A percentile compares a stretch with the other conserved stretches of the same genome.
These are phyloP conservation scores for Passiflora organensis DNA, from an alignment of 345 rosid genomes.

Conservation along the genomic window DNA sequence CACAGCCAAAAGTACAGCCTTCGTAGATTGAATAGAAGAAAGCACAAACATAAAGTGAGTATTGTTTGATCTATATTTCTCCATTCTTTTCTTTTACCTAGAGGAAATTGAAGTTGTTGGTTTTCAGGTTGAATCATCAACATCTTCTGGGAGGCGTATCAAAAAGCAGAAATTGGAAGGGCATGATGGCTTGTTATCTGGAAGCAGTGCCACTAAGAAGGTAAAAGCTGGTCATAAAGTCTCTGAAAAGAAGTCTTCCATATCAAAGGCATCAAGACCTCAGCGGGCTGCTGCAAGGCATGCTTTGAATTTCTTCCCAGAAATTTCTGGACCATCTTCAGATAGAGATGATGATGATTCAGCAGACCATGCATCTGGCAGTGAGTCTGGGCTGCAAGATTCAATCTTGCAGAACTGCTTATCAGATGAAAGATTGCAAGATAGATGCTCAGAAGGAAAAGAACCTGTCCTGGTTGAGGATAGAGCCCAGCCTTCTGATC, in stretches of 20 bases:
- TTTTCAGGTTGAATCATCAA: conserved; percentile 10
- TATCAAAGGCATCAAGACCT: conserved; percentile 17
- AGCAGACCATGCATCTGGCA: conserved; percentile 12
- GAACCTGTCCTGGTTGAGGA: neutral
- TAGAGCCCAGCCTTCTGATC: neutral
- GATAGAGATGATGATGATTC: conserved; percentile 21
- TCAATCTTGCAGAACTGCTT: conserved; percentile 1
- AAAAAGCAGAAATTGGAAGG: conserved; percentile 20
- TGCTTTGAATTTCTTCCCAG: conserved; percentile 14
- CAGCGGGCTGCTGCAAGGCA: conserved; percentile 28
- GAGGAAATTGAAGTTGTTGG: neutral
- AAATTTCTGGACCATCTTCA: conserved; percentile 16
- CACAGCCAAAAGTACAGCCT: conserved; percentile 13
- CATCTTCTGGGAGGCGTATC: conserved; percentile 15
- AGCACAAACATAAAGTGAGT: conserved; percentile 17
- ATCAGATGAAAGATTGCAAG: conserved; percentile 7
- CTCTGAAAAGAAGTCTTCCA: conserved; percentile 17
- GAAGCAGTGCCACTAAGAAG: conserved; percentile 20
- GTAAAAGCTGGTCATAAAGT: conserved; percentile 18
- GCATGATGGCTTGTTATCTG: neutral
- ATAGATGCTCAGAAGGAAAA: conserved; percentile 6
- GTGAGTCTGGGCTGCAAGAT: conserved; percentile 15
- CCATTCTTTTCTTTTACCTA: neutral
- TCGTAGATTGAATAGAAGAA: conserved; percentile 22
- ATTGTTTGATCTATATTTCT: neutral